Conservation (phyloP, 108 stramenopile species). For the Pelagomonas calceolata region DNA sequence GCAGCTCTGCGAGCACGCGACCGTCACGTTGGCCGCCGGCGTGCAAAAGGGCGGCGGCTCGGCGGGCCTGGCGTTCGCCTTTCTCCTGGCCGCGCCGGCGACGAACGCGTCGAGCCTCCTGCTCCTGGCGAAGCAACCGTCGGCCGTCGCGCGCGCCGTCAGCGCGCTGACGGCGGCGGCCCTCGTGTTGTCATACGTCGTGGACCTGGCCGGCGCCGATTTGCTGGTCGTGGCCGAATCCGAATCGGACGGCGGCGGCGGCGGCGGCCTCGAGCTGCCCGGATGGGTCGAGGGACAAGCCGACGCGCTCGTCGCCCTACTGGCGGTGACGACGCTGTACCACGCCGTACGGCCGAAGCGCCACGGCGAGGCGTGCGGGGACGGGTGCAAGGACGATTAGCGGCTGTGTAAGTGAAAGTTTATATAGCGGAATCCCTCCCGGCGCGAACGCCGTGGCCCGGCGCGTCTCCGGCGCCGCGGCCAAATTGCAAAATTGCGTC, state of each 20-base stretch:
- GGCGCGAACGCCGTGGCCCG: too few relatives aligned
- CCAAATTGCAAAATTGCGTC: too few relatives aligned
- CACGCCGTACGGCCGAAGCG: too few relatives aligned
- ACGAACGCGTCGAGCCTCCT: conserved; percentile 26
- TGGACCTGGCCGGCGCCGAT: conserved; percentile 15
- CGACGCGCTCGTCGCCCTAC: too few relatives aligned
- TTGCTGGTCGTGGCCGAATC: conserved; percentile 8
- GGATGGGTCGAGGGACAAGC: too few relatives aligned
- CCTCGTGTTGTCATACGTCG: conserved; percentile 16
- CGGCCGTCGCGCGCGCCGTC: background rate
- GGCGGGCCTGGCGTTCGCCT: conserved; percentile 28
- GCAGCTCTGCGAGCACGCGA: conserved; percentile 31
- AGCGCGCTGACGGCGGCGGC: conserved; percentile 11
- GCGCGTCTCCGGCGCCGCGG: too few relatives aligned
- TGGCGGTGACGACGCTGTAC: too few relatives aligned
- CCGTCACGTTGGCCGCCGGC: conserved; percentile 23
- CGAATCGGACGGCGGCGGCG: conserved; percentile 3
- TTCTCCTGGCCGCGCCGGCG: conserved; percentile 28
- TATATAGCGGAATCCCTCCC: too few relatives aligned
- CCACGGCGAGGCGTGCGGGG: too few relatives aligned
- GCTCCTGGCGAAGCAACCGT: background rate
- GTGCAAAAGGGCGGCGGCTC: conserved; percentile 27
- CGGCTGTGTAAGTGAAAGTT: too few relatives aligned
- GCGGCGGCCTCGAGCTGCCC: too few relatives aligned
- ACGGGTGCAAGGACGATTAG: too few relatives aligned